Percentiles rank a stretch among this genome's conserved stretches.
phyloP scores from a whole-genome alignment of 2,329 filamentous ascomycete genomes.

The Sclerotinia nivalis region DNA sequence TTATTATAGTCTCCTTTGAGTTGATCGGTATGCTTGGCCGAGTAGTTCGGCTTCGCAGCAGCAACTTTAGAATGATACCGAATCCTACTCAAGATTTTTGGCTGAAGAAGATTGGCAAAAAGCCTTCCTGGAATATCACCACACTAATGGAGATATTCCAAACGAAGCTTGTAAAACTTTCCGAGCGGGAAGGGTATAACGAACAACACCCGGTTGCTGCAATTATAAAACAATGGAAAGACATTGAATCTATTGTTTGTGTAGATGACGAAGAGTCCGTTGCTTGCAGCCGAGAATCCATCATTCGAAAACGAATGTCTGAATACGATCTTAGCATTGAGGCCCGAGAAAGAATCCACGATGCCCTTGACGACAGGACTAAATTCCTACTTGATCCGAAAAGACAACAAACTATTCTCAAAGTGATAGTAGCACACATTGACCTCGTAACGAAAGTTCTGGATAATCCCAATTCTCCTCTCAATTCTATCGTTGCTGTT shows the following conservation, averaged over 20 bases:
- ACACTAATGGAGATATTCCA: slow-evolving; percentile 39
- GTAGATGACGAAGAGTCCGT: slow-evolving; percentile 18
- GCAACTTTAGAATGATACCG: slow-evolving; percentile 54
- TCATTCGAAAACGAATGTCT: background rate
- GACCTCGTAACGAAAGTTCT: slow-evolving; percentile 47
- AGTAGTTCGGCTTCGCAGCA: slow-evolving; percentile 52
- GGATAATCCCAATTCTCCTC: slow-evolving; percentile 44
- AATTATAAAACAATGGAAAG: slow-evolving; percentile 31
- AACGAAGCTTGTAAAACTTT: slow-evolving; percentile 28
- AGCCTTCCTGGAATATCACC: slow-evolving; percentile 38
- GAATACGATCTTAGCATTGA: slow-evolving; percentile 33
- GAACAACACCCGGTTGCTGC: slow-evolving; percentile 1
- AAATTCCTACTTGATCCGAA: slow-evolving; percentile 29
- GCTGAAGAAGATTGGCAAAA: slow-evolving; percentile 45
- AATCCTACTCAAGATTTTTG: slow-evolving; percentile 58
- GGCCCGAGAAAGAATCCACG: slow-evolving; percentile 36
- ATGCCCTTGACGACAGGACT: slow-evolving; percentile 34
- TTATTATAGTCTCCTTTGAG: slow-evolving; percentile 54
- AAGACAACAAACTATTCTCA: slow-evolving; percentile 32
- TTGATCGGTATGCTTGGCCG: slow-evolving; percentile 58
- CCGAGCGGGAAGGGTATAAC: slow-evolving; percentile 21
- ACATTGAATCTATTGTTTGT: slow-evolving; percentile 28
- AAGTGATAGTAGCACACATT: slow-evolving; percentile 36
- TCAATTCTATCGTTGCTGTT: slow-evolving; percentile 45
- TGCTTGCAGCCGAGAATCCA: too few species aligned